Conservation (phyloP, 2,329 filamentous ascomycete genomes). For the Apiospora hydei region DNA sequence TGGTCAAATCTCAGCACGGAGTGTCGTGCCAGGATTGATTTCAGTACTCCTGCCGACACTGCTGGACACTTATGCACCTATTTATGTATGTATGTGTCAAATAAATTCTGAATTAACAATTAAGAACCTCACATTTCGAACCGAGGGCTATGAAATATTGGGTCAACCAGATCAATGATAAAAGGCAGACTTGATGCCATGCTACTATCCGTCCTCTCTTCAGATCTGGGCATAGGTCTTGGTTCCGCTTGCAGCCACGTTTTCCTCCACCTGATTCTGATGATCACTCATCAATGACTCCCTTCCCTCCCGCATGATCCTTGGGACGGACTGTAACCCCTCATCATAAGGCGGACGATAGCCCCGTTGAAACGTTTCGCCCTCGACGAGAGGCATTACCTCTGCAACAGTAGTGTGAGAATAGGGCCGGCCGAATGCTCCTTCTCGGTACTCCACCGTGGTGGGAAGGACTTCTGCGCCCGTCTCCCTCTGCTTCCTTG, state of each 20-base stretch:
- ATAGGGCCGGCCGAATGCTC: background rate
- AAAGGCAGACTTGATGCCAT: background rate
- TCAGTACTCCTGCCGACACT: too few species aligned
- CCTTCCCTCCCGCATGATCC: background rate
- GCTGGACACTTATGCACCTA: too few species aligned
- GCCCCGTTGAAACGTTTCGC: background rate
- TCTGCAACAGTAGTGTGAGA: background rate
- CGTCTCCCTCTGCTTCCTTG: background rate
- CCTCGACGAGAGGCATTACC: background rate
- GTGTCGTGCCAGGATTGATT: too few species aligned
- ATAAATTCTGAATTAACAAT: background rate
- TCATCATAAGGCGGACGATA: background rate
- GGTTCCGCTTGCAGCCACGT: background rate
- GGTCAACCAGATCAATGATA: background rate
- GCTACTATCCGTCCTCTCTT: background rate
- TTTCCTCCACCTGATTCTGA: background rate
- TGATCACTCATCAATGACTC: background rate
- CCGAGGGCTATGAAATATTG: background rate
- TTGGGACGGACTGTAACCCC: background rate
- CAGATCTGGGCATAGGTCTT: background rate
- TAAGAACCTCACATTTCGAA: too few species aligned
- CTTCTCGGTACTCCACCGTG: background rate
- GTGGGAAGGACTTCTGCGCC: background rate
- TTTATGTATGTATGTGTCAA: background rate
- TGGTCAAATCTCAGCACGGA: too few species aligned